phyloP scores from a whole-genome alignment of 352 stramenopile species.

The Phytophthora pluvialis region DNA sequence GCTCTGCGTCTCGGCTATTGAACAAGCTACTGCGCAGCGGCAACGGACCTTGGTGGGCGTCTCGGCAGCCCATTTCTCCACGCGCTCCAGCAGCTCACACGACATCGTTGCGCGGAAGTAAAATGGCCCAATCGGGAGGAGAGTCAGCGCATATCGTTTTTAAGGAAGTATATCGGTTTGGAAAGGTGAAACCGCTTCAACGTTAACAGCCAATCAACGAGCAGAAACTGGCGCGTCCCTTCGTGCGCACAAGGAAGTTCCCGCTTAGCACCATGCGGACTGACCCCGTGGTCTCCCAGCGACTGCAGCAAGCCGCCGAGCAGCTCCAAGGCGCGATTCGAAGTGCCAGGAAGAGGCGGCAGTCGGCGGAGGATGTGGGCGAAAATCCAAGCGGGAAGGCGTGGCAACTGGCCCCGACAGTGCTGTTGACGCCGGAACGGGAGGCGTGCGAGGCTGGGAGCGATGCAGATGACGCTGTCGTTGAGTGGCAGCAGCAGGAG shows the following conservation, averaged over 20 bases:
- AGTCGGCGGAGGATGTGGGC: not conserved
- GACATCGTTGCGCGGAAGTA: slow-evolving; percentile 43
- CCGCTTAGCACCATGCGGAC: slow-evolving; percentile 12
- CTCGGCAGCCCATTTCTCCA: slow-evolving; percentile 82
- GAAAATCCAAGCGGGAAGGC: slow-evolving; percentile 7
- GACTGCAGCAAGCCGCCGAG: slow-evolving; percentile 53
- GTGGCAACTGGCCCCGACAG: slow-evolving; percentile 28
- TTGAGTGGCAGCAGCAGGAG: slow-evolving; percentile 9
- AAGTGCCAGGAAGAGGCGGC: slow-evolving; percentile 32
- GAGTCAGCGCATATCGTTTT: slow-evolving; percentile 26
- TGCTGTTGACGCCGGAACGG: slow-evolving; percentile 15
- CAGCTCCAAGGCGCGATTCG: slow-evolving; percentile 62
- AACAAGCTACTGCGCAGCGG: not conserved
- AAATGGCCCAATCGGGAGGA: slow-evolving; percentile 21
- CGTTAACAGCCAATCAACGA: slow-evolving; percentile 26
- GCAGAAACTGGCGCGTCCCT: slow-evolving; percentile 10
- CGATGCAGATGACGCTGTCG: not conserved
- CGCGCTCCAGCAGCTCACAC: slow-evolving; percentile 73
- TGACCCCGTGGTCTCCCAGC: slow-evolving; percentile 35
- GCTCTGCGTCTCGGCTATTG: not conserved
- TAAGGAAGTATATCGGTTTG: slow-evolving; percentile 17
- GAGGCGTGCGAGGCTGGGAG: slow-evolving; percentile 1
- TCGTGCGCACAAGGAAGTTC: slow-evolving; percentile 6
- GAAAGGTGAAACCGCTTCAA: slow-evolving; percentile 18
- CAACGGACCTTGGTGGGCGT: slow-evolving; percentile 58